Evolutionary conservation across 2,329 filamentous ascomycete species (phyloP).

Genomic region (Xylaria sp.): DNA sequence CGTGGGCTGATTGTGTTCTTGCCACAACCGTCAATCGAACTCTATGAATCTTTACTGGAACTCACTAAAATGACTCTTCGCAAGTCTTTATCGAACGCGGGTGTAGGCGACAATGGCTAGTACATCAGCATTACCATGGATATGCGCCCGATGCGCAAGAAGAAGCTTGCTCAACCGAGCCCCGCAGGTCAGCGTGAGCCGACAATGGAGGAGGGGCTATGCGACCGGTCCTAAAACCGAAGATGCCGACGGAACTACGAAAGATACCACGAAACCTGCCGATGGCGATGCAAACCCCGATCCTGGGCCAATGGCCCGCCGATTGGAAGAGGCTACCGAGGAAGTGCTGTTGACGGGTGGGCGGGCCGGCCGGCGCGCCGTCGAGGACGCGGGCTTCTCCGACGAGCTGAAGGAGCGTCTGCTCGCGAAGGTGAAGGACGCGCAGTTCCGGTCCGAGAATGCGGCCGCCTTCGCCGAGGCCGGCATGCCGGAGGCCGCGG

Average conservation of each 20-base stretch:
- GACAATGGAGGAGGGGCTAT: constrained; percentile 12
- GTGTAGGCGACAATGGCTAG: constrained; percentile 28
- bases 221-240: constrained; percentile 7
- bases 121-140: constrained; percentile 13
- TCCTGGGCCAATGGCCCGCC: constrained; percentile 55
- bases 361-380: constrained; percentile 59
- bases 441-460: constrained; percentile 57
- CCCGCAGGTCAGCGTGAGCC: neutral
- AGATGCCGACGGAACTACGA: constrained; percentile 1
- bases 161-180: constrained; percentile 2
- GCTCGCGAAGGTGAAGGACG: constrained; percentile 57
- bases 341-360: constrained; percentile 62
- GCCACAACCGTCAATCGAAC: constrained; percentile 3
- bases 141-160: constrained; percentile 29
- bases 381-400: constrained; percentile 66
- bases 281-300: constrained; percentile 22
- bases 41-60: neutral
- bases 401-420: constrained; percentile 63
- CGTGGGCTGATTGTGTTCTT: constrained; percentile 15
- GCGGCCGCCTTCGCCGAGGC: constrained; percentile 52
- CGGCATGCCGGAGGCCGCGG: constrained; percentile 58
- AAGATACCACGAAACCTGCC: constrained; percentile 1
- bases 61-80: constrained; percentile 16
- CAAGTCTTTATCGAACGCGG: neutral
- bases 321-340: constrained; percentile 65